Conservation (phyloP, 306 rosid species). For the Trifolium dubium region DNA sequence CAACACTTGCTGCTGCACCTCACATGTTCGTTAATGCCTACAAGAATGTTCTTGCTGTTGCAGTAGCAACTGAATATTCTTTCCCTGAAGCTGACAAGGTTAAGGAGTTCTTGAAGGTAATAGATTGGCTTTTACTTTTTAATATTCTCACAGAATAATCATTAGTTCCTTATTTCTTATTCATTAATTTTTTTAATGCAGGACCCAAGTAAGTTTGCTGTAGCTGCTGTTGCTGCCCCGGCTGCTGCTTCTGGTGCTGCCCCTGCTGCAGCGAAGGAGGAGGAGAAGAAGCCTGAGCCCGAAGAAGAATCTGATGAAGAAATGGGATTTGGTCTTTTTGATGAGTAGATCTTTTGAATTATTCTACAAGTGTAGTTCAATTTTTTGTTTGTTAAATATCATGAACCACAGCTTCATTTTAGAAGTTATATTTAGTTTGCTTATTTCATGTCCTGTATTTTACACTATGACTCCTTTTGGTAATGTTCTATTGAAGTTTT, state of each 20-base stretch:
- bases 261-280: slow-evolving; percentile 59
- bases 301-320: slow-evolving; percentile 59
- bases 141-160: too few relatives aligned
- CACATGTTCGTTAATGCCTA: slow-evolving; percentile 79
- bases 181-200: slow-evolving; percentile 10
- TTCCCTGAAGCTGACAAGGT: slow-evolving; percentile 80
- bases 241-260: slow-evolving; percentile 38
- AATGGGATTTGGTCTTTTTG: slow-evolving; percentile 46
- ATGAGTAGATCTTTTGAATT: background rate
- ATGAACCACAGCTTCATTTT: background rate
- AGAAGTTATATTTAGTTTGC: slow-evolving; percentile 4
- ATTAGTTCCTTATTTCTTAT: background rate
- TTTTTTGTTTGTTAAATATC: background rate
- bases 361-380: background rate
- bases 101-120: slow-evolving; percentile 71
- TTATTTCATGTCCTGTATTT: too few relatives aligned
- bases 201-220: slow-evolving; percentile 70
- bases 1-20: slow-evolving; percentile 92
- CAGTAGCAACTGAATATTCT: slow-evolving; percentile 66
- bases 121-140: background rate
- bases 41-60: slow-evolving; percentile 74
- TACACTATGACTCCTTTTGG: background rate
- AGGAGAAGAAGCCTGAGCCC: slow-evolving; percentile 74
- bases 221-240: slow-evolving; percentile 44
- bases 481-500: background rate